These are phyloP conservation scores for Vickermania spadyakhi DNA, from an alignment of 208 protist genomes.

Conservation along the genomic window DNA sequence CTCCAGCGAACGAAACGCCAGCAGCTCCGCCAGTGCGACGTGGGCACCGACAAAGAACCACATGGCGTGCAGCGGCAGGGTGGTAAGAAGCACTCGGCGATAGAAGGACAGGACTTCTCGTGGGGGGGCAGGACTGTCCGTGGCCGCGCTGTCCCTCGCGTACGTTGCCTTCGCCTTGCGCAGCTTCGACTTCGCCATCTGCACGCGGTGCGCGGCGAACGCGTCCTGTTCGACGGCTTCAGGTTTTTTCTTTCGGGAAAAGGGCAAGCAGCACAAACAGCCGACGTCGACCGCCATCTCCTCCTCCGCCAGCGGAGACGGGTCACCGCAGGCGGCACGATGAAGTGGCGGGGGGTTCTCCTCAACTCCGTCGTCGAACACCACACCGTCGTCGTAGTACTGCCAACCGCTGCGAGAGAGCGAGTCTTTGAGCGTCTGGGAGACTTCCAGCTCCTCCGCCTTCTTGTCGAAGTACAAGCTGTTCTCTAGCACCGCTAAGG, in stretches of 20 bases:
- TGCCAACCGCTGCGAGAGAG: not conserved
- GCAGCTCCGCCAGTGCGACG: constrained; percentile 15
- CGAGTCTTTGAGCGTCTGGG: not conserved
- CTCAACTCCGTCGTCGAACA: not conserved
- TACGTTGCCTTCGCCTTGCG: not conserved
- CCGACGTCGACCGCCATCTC: not conserved
- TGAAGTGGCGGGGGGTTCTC: not conserved
- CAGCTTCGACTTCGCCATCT: not conserved
- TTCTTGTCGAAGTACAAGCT: not conserved
- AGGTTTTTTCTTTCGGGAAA: not conserved
- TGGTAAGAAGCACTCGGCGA: not conserved
- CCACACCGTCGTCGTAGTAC: not conserved
- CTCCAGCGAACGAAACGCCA: constrained; percentile 11
- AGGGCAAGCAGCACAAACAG: not conserved
- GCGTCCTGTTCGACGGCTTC: not conserved
- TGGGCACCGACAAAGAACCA: constrained; percentile 14
- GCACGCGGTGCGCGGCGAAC: not conserved
- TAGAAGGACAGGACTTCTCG: not conserved
- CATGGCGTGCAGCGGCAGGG: constrained; percentile 3
- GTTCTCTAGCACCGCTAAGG: constrained; percentile 3
- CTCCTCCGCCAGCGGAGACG: not conserved
- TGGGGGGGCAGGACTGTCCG: not conserved
- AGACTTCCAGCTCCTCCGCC: not conserved
- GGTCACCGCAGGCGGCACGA: too few species aligned
- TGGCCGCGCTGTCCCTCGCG: not conserved